Conservation (phyloP, 1,284 basidiomycete genomes). For the Leccinum angustisporum region DNA sequence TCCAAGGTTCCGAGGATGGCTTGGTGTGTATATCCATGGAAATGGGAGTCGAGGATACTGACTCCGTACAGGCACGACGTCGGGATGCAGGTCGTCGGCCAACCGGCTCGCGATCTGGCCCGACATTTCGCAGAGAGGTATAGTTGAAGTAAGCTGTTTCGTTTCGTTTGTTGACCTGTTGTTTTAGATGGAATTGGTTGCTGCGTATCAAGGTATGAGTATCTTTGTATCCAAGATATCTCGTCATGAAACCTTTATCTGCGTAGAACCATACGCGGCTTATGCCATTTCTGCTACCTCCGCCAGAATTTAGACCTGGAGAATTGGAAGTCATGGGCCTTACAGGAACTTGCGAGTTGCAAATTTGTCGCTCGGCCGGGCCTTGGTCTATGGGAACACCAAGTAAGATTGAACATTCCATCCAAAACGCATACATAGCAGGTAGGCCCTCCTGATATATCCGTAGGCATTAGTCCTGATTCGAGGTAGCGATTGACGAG, state of each 20-base stretch:
- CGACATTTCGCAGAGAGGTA: constrained; percentile 94
- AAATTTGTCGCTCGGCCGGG: constrained; percentile 94
- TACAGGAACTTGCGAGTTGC: constrained; percentile 95
- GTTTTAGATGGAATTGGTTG: constrained; percentile 81
- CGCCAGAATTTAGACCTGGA: constrained; percentile 85
- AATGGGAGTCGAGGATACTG: background rate
- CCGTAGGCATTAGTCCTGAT: background rate
- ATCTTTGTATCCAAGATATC: background rate
- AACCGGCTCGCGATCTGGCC: constrained; percentile 92
- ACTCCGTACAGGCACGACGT: constrained; percentile 82
- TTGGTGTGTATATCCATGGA: constrained; percentile 58
- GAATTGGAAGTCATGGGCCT: constrained; percentile 84
- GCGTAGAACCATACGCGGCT: constrained; percentile 80
- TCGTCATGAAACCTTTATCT: background rate
- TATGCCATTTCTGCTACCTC: constrained; percentile 95
- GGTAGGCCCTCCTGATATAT: constrained; percentile 44
- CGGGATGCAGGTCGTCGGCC: constrained; percentile 92
- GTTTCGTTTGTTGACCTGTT: constrained; percentile 22
- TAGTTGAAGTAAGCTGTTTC: constrained; percentile 18
- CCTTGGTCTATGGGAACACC: constrained; percentile 96
- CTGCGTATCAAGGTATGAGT: constrained; percentile 80
- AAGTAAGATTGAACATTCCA: constrained; percentile 86
- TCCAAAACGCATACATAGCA: constrained; percentile 93
- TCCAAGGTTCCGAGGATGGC: constrained; percentile 92
- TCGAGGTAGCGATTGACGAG: constrained; percentile 78